These are phyloP conservation scores for Coemansia sp. DNA, from an alignment of 192 early-diverging fungal genomes.

Conservation along the genomic window DNA sequence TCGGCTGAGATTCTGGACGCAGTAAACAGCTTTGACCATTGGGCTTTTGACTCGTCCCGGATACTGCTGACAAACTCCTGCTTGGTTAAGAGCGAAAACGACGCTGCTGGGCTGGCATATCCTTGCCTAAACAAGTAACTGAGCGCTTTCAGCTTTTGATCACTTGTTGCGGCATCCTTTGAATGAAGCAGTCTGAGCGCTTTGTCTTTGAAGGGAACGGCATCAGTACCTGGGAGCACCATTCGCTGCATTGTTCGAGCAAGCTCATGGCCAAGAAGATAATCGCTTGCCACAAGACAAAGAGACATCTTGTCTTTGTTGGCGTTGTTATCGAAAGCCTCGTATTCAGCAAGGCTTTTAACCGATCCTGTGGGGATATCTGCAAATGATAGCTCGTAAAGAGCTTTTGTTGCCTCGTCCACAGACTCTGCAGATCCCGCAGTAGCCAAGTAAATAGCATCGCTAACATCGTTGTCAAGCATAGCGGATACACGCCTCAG, in stretches of 20 bases:
- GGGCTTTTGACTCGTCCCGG: neutral
- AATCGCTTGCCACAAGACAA: neutral
- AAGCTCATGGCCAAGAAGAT: neutral
- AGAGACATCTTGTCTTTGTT: neutral
- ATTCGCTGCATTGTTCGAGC: neutral
- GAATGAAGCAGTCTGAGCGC: neutral
- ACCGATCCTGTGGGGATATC: neutral
- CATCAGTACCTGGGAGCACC: neutral
- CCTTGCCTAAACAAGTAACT: neutral
- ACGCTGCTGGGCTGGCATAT: neutral
- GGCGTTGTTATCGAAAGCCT: neutral
- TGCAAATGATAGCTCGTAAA: conserved; percentile 7
- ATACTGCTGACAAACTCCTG: neutral
- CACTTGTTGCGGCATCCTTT: neutral
- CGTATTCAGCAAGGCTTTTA: neutral
- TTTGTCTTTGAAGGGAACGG: neutral
- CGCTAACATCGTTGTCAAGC: conserved; percentile 10
- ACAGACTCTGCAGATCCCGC: neutral
- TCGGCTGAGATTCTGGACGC: conserved; percentile 4
- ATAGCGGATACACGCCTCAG: neutral
- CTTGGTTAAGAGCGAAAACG: neutral
- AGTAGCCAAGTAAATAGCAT: neutral
- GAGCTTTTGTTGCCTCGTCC: conserved; percentile 5
- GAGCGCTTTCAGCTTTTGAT: neutral
- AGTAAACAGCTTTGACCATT: conserved; percentile 2